These are phyloP conservation scores for Orbilia ellipsospora DNA, from an alignment of 2,329 filamentous ascomycete species.

Conservation along the genomic window DNA sequence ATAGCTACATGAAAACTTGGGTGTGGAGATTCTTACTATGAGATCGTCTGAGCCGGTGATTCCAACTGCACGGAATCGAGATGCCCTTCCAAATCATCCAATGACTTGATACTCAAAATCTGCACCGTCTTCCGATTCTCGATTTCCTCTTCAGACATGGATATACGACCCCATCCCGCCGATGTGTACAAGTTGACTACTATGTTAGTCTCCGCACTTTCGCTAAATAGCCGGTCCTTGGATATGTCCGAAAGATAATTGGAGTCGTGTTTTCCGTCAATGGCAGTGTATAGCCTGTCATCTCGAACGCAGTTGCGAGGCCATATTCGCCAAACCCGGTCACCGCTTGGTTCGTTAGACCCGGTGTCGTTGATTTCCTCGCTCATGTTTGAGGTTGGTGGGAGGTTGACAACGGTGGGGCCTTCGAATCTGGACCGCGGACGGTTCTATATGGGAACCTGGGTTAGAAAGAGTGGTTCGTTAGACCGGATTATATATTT, in stretches of 20 bases:
- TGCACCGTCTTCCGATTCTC: constrained; percentile 6
- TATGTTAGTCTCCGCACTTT: constrained; percentile 14
- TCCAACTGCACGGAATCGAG: constrained; percentile 24
- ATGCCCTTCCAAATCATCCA: constrained; percentile 32
- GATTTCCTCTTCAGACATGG: constrained; percentile 29
- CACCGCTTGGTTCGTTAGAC: constrained; percentile 10
- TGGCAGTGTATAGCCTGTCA: constrained; percentile 36
- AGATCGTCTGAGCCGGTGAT: constrained; percentile 35
- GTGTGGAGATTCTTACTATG: constrained; percentile 24
- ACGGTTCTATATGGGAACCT: too few relatives aligned
- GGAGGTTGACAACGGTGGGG: neutral
- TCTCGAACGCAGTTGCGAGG: constrained; percentile 35
- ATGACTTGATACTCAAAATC: constrained; percentile 13
- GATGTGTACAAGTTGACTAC: constrained; percentile 29
- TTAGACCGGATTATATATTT: too few relatives aligned
- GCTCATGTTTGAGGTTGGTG: constrained; percentile 22
- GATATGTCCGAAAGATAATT: constrained; percentile 33
- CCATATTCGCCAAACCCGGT: constrained; percentile 39
- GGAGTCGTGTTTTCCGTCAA: constrained; percentile 46
- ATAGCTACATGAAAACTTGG: too few relatives aligned
- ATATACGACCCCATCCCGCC: constrained; percentile 33
- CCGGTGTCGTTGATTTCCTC: constrained; percentile 20
- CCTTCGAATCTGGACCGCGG: too few relatives aligned
- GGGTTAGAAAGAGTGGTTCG: too few relatives aligned
- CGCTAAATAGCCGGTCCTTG: constrained; percentile 31